Conservation (phyloP, 2,329 filamentous ascomycete genomes). For the Colletotrichum scovillei region DNA sequence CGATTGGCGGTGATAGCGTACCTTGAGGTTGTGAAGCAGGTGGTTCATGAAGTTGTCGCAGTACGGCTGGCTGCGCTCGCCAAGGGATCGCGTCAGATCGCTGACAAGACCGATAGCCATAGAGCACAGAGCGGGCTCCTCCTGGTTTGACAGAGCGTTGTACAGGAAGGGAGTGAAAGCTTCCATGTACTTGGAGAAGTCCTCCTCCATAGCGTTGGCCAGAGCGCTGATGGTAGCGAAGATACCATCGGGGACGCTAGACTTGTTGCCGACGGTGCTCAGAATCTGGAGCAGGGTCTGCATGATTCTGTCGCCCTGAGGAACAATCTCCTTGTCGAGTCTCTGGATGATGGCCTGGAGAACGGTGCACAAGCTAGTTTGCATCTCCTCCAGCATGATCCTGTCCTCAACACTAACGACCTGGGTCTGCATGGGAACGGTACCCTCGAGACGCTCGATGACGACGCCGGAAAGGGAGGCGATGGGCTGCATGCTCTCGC, state of each 20-base stretch:
- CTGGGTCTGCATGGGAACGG: slow-evolving; percentile 88
- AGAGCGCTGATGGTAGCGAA: slow-evolving; percentile 94
- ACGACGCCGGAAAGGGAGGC: slow-evolving; percentile 88
- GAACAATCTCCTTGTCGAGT: slow-evolving; percentile 89
- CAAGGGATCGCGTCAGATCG: slow-evolving; percentile 92
- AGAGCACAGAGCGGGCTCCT: slow-evolving; percentile 92
- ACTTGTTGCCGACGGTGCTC: slow-evolving; percentile 81
- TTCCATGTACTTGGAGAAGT: slow-evolving; percentile 98
- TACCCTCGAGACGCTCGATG: slow-evolving; percentile 90
- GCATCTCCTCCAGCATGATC: slow-evolving; percentile 96
- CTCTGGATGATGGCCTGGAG: slow-evolving; percentile 91
- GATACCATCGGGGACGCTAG: slow-evolving; percentile 91
- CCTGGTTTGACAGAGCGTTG: slow-evolving; percentile 94
- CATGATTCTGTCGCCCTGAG: slow-evolving; percentile 95
- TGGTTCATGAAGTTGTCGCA: slow-evolving; percentile 99
- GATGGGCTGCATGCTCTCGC: slow-evolving; percentile 84
- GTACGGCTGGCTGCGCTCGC: slow-evolving; percentile 90
- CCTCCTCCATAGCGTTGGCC: slow-evolving; percentile 89
- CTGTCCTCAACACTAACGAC: slow-evolving; percentile 97
- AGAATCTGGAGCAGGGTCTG: slow-evolving; percentile 85
- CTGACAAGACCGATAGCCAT: slow-evolving; percentile 98
- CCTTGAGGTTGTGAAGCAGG: slow-evolving; percentile 88
- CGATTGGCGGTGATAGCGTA: slow-evolving; percentile 53
- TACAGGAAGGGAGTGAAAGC: slow-evolving; percentile 92
- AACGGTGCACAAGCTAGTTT: slow-evolving; percentile 93